Evolutionary conservation across 2,329 filamentous ascomycete genomes (phyloP).

Genomic region (Fusarium praegraminearum): DNA sequence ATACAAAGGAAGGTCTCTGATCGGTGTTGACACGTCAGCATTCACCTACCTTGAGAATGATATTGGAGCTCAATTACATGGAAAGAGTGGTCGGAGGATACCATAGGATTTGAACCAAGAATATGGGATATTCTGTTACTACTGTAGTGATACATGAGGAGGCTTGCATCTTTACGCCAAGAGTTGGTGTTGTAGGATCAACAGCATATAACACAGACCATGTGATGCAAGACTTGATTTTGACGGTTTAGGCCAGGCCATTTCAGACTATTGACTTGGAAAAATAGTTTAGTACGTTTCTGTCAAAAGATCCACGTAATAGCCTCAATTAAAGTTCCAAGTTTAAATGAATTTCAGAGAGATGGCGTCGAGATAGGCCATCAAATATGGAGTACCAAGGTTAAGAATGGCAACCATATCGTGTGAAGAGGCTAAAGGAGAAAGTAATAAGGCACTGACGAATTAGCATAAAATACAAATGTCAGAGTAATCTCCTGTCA

Average conservation of each 20-base stretch:
- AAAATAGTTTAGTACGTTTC: neutral
- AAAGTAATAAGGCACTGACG: neutral
- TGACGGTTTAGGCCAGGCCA: neutral
- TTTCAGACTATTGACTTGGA: neutral
- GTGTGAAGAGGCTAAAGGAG: neutral
- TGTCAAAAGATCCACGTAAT: neutral
- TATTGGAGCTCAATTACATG: neutral
- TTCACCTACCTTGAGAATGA: neutral
- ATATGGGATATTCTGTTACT: too few relatives aligned
- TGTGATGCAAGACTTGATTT: accelerated
- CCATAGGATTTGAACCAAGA: too few relatives aligned
- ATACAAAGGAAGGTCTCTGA: neutral
- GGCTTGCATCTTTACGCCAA: neutral
- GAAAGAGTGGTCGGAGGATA: too few relatives aligned
- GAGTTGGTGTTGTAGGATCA: neutral
- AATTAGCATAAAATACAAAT: neutral
- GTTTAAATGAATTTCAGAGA: neutral
- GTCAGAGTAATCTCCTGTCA: neutral
- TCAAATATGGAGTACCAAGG: neutral
- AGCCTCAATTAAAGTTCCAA: neutral
- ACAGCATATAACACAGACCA: too few relatives aligned
- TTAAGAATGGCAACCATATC: neutral
- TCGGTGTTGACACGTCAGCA: neutral
- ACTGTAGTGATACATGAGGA: too few relatives aligned
- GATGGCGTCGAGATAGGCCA: neutral